These are phyloP conservation scores for Sanghuangporus weigelae DNA, from an alignment of 1,284 basidiomycete species.

Conservation along the genomic window DNA sequence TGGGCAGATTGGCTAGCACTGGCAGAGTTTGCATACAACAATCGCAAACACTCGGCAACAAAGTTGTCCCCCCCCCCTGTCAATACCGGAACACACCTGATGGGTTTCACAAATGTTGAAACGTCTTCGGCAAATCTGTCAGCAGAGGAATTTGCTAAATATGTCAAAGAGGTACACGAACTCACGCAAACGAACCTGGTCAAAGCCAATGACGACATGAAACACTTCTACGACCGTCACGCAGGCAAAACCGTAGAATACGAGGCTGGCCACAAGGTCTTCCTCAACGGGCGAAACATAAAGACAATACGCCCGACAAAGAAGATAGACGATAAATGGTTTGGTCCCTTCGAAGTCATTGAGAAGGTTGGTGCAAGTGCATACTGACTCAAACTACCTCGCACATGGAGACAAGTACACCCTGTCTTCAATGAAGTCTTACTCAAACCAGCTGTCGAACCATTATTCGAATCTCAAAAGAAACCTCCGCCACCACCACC, in stretches of 20 bases:
- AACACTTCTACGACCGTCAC: neutral
- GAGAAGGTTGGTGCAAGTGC: neutral
- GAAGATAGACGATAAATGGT: neutral
- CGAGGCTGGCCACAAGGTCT: neutral
- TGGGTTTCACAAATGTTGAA: neutral
- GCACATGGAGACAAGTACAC: neutral
- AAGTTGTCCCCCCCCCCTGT: neutral
- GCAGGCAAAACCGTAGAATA: neutral
- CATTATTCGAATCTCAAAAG: neutral
- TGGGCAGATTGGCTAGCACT: neutral
- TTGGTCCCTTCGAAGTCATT: neutral
- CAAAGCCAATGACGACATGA: neutral
- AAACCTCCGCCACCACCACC: neutral
- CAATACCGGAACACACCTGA: neutral
- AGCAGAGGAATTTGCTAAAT: neutral
- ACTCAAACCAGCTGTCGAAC: neutral
- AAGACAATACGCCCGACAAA: neutral
- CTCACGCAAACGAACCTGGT: neutral
- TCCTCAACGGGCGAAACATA: neutral
- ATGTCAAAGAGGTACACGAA: neutral
- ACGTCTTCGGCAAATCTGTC: neutral
- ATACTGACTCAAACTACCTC: neutral
- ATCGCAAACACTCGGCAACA: neutral
- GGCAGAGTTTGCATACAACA: conserved; percentile 4
- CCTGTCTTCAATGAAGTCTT: neutral